Conservation (phyloP, 495 filamentous ascomycete genomes). For the Neurospora tetraspora region DNA sequence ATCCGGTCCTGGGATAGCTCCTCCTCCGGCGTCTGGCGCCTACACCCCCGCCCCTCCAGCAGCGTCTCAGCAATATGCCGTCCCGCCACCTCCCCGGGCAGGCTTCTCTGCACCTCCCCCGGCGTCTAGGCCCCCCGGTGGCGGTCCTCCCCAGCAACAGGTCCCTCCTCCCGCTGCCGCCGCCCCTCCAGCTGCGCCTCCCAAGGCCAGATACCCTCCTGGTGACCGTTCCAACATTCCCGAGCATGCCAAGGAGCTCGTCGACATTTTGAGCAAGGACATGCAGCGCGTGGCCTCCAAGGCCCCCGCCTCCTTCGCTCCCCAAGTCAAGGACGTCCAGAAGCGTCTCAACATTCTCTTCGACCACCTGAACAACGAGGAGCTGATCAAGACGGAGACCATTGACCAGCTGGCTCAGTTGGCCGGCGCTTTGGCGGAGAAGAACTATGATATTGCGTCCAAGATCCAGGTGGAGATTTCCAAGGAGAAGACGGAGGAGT, state of each 20-base stretch:
- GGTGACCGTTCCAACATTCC: conserved; percentile 92
- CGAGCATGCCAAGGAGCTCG: conserved; percentile 59
- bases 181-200: conserved; percentile 25
- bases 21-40: conserved; percentile 42
- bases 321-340: conserved; percentile 84
- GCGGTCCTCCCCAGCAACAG: conserved; percentile 28
- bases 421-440: conserved; percentile 53
- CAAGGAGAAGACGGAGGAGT: conserved; percentile 73
- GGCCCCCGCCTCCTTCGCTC: conserved; percentile 71
- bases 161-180: conserved; percentile 41
- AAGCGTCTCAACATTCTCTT: conserved; percentile 85
- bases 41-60: conserved; percentile 43
- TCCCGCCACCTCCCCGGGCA: conserved; percentile 20
- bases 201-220: conserved; percentile 56
- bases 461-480: conserved; percentile 73
- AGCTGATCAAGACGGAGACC: conserved; percentile 75
- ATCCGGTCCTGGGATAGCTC: conserved; percentile 16
- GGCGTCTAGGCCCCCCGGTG: conserved; percentile 30
- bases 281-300: conserved; percentile 79
- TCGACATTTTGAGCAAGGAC: conserved; percentile 69
- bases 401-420: conserved; percentile 53
- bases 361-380: conserved; percentile 92
- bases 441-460: conserved; percentile 67
- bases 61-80: conserved; percentile 11
- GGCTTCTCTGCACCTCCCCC: conserved; percentile 19